Percentiles rank a stretch among this genome's conserved stretches.
Evolutionary conservation across 305 asterid species (phyloP).

Genomic region (Fraxinus xanthoxyloides): DNA sequence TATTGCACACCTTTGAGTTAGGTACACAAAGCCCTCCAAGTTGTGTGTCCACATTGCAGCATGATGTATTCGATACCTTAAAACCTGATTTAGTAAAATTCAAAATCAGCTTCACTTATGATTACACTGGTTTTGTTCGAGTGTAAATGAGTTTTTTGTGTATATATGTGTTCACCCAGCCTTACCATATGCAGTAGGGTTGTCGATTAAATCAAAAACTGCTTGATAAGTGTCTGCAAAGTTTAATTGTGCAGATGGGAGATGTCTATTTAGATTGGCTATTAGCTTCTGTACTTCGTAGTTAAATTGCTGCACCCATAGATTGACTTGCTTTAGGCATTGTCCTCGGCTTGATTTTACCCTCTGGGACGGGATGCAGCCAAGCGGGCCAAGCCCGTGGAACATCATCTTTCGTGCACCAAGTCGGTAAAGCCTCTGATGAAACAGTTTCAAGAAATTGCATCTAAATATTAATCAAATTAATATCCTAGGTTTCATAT

Average conservation of each 20-base stretch:
- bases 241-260: slow-evolving; percentile 47
- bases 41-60: slow-evolving; percentile 67
- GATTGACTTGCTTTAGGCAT: slow-evolving; percentile 65
- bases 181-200: slow-evolving; percentile 60
- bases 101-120: background rate
- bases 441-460: background rate
- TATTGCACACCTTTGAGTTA: slow-evolving; percentile 50
- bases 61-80: slow-evolving; percentile 69
- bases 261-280: slow-evolving; percentile 43
- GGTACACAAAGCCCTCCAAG: slow-evolving; percentile 74
- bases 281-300: slow-evolving; percentile 46
- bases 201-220: slow-evolving; percentile 58
- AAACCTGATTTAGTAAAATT: slow-evolving; percentile 35
- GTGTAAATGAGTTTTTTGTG: background rate
- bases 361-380: slow-evolving; percentile 85
- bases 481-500: background rate
- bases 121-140: background rate
- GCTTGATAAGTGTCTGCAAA: slow-evolving; percentile 60
- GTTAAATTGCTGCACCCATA: slow-evolving; percentile 66
- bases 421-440: slow-evolving; percentile 56
- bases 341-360: slow-evolving; percentile 48
- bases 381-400: slow-evolving; percentile 71
- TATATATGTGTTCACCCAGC: background rate
- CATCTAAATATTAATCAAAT: background rate
- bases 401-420: slow-evolving; percentile 77